Evolutionary conservation across 306 rosid genomes (phyloP), one percentile per base, ranked within the genome.

Genomic region (Hippophae gyantsensis): DNA sequence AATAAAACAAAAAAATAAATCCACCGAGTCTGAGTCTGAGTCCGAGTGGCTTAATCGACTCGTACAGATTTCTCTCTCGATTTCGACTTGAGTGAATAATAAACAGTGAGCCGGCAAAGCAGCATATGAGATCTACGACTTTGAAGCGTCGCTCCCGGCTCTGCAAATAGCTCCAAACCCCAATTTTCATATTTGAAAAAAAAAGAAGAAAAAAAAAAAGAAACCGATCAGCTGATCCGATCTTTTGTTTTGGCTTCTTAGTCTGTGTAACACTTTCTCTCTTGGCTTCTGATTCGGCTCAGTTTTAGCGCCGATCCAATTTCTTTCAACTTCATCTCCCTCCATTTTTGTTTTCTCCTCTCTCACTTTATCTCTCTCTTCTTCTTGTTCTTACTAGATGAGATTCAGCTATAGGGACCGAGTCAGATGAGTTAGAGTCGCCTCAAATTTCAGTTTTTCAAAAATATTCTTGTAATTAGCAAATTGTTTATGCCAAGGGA

Each of bases 281-380:
- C 58, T 65, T 78, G 78, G 77, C 84, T 76, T 38, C 38, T 41
- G 70, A 75, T 75, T 79, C 81, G 82, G 84, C 84, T 82, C 72
- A 54, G 44, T 51, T 42, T 42, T 60, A 26, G 67, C 74, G 75
- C 80, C 71, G 80, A 52, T 64, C 74, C n/a, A 43, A 5, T 49
- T 44, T 62, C 6, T 49, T 44, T 62, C 44, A 47, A 6, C 71
- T 58, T 47, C 70, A 26, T 57, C 70, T 67, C 63, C 57, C 62
- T 57, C 59, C 69, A 44, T 66, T 56, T 55, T 48, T 60, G 9
- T 18, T 13, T 18, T 42, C 14, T 42, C 48, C 44, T 42, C 59
- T 5, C 25, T 53, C 13, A 43, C 25, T 43, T 49, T 56, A 7
- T 45, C 53, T 9, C 52, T 8, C 9, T 5, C 7, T 48, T 26